Conservation (phyloP, 1,139 yeast genomes). For the Petasospora rhodanensis region DNA sequence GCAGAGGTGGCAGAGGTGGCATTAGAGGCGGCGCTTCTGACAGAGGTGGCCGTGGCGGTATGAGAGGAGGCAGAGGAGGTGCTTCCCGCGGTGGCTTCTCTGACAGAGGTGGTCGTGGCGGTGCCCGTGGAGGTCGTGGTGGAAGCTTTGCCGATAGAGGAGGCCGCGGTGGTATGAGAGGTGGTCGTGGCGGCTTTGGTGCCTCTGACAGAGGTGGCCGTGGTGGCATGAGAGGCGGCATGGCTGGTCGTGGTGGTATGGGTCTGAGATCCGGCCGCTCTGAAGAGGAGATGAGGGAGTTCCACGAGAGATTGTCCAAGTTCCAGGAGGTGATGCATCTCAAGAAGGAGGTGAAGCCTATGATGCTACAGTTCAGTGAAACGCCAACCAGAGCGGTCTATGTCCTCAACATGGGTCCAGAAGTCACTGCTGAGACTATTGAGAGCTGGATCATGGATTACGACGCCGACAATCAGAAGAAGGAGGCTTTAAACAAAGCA, state of each 20-base stretch:
- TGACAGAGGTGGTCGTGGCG: slow-evolving; percentile 7
- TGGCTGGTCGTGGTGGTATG: too few species aligned
- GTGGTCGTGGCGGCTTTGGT: slow-evolving; percentile 1
- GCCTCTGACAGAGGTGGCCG: slow-evolving; percentile 7
- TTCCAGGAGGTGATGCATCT: too few species aligned
- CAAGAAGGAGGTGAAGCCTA: too few species aligned
- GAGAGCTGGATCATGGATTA: slow-evolving; percentile 11
- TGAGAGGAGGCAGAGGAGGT: too few species aligned
- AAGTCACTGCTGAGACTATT: slow-evolving; percentile 14
- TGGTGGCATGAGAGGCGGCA: slow-evolving; percentile 7
- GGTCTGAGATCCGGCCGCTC: too few species aligned
- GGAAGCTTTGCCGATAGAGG: slow-evolving; percentile 1
- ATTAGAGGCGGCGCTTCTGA: background rate
- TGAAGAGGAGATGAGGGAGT: too few species aligned
- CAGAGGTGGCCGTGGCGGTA: slow-evolving; percentile 1
- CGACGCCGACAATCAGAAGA: slow-evolving; percentile 10
- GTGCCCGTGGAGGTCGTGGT: slow-evolving; percentile 1
- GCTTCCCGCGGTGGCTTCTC: too few species aligned
- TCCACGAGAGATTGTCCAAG: too few species aligned
- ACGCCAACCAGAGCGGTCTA: slow-evolving; percentile 15
- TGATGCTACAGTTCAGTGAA: slow-evolving; percentile 14
- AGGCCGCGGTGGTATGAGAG: slow-evolving; percentile 3
- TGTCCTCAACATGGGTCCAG: slow-evolving; percentile 11
- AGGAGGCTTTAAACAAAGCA: slow-evolving; percentile 3
- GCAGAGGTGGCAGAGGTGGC: slow-evolving; percentile 4